phyloP scores from a whole-genome alignment of 805 yeast genomes.

The Pichia deserticola region DNA sequence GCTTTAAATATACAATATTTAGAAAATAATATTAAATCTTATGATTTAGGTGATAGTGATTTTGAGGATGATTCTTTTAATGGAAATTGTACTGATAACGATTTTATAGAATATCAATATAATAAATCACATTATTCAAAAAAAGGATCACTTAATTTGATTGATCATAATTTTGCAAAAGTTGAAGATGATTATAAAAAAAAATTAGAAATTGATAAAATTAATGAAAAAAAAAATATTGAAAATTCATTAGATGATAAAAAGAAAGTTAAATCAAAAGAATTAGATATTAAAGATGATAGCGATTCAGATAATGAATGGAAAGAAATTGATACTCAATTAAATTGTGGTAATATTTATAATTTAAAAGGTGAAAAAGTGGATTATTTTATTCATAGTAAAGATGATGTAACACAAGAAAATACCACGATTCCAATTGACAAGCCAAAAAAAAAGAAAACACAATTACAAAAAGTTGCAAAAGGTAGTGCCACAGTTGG shows the following conservation, averaged over 20 bases:
- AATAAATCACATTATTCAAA: constrained; percentile 10
- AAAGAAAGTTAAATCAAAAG: neutral
- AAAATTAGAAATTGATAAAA: neutral
- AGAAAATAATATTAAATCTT: neutral
- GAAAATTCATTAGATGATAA: neutral
- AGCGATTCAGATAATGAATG: constrained; percentile 49
- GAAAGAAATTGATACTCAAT: constrained; percentile 82
- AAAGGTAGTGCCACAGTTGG: constrained; percentile 7
- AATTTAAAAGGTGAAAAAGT: constrained; percentile 70
- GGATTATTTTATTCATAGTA: constrained; percentile 29
- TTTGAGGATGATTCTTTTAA: neutral
- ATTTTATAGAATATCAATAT: constrained; percentile 24
- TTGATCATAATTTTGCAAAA: constrained; percentile 14
- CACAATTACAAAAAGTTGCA: constrained; percentile 3
- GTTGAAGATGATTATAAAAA: constrained; percentile 4
- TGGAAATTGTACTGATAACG: constrained; percentile 10
- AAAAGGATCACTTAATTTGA: constrained; percentile 16
- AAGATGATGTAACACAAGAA: constrained; percentile 15
- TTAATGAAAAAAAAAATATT: neutral
- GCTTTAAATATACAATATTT: neutral
- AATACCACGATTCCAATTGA: constrained; percentile 3
- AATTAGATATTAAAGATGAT: constrained; percentile 13
- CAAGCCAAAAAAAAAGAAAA: constrained; percentile 8
- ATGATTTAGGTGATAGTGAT: neutral
- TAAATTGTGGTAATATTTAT: constrained; percentile 62